A percentile compares a stretch with the other conserved stretches of the same genome.
These are phyloP conservation scores for Coriolopsis trogii DNA, from an alignment of 1,284 basidiomycete species.

Conservation along the genomic window DNA sequence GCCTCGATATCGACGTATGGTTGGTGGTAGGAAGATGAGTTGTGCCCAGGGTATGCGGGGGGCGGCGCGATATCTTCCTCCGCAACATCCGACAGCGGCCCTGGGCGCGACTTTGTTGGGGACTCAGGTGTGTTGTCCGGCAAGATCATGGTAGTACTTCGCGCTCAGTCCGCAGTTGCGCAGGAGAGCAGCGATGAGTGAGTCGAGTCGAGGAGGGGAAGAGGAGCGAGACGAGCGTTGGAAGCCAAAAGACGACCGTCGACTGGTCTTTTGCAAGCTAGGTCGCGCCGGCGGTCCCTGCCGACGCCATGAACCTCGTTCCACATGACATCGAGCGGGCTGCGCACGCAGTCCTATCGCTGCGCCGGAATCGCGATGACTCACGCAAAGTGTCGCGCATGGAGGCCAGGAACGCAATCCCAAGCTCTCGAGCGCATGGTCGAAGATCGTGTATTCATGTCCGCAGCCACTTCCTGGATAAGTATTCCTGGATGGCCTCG, in stretches of 20 bases:
- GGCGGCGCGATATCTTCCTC: constrained; percentile 19
- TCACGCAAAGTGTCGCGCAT: background rate
- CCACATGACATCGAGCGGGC: constrained; percentile 7
- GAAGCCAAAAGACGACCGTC: background rate
- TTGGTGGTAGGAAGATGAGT: background rate
- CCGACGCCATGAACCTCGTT: background rate
- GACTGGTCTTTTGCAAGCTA: background rate
- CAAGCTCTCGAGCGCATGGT: background rate
- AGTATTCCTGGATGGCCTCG: background rate
- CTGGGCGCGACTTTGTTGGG: constrained; percentile 22
- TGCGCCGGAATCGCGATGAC: constrained; percentile 8
- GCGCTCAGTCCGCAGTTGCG: background rate
- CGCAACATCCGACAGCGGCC: constrained; percentile 8
- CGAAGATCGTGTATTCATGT: background rate
- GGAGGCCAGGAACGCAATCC: background rate
- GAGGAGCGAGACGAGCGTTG: background rate
- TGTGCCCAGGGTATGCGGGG: constrained; percentile 26
- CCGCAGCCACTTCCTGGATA: constrained; percentile 8
- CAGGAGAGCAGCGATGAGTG: background rate
- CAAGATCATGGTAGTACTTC: constrained; percentile 30
- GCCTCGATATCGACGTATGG: constrained; percentile 10
- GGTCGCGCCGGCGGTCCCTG: background rate
- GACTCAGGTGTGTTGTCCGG: constrained; percentile 31
- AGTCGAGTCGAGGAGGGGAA: background rate
- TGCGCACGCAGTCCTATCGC: constrained; percentile 16